Percentiles rank a stretch among this genome's conserved stretches.
These are phyloP conservation scores for Boechera retrofracta DNA, from an alignment of 345 rosid genomes.

Conservation along the genomic window DNA sequence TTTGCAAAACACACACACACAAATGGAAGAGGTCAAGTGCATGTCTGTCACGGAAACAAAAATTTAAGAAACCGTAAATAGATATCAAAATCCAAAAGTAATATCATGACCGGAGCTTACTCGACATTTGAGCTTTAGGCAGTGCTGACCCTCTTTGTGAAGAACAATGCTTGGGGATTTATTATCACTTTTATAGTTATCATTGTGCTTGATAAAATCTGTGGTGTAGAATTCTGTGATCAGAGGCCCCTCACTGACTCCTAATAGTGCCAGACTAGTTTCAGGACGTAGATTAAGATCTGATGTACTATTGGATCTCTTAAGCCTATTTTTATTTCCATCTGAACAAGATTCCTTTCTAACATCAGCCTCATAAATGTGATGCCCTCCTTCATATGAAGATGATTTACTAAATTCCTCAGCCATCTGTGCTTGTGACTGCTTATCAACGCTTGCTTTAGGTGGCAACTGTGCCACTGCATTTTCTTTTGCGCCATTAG, in stretches of 20 bases:
- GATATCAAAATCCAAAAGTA: conserved; percentile 23
- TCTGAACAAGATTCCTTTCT: conserved; percentile 41
- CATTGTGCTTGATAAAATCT: conserved; percentile 52
- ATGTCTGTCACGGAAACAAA: conserved; percentile 21
- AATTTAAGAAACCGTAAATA: conserved; percentile 9
- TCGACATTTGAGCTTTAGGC: conserved; percentile 76
- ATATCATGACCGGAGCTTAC: conserved; percentile 55
- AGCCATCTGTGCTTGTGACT: conserved; percentile 40
- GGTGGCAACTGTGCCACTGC: conserved; percentile 47
- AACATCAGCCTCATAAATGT: conserved; percentile 40
- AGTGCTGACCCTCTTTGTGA: conserved; percentile 55
- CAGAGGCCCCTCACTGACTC: conserved; percentile 63
- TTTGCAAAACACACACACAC: conserved; percentile 21
- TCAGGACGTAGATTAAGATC: conserved; percentile 61
- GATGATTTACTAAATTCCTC: conserved; percentile 43
- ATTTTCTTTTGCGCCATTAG: conserved; percentile 52
- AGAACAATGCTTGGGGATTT: conserved; percentile 50
- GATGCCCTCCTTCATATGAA: conserved; percentile 45
- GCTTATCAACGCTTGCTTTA: conserved; percentile 48
- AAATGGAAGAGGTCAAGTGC: conserved; percentile 36
- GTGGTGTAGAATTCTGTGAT: conserved; percentile 80
- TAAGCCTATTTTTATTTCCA: conserved; percentile 66
- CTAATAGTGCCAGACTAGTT: conserved; percentile 53
- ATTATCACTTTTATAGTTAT: conserved; percentile 45
- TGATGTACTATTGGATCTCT: conserved; percentile 89